Conservation (phyloP, 306 rosid genomes). For the Cucurbita pepo region DNA sequence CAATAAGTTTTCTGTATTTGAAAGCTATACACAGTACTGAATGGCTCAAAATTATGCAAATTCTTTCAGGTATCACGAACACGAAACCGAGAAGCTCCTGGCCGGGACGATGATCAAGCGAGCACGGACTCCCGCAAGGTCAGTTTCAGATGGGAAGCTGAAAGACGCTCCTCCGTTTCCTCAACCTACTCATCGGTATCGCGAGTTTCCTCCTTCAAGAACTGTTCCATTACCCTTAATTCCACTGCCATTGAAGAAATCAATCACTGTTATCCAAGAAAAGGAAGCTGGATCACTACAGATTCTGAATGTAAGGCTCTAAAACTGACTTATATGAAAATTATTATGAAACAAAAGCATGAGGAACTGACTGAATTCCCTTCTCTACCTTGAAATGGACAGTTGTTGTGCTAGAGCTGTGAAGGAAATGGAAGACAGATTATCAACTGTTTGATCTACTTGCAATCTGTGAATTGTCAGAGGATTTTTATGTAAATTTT, state of each 20-base stretch:
- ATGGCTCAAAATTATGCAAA: neutral
- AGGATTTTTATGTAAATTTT: neutral
- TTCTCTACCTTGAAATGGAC: slow-evolving; percentile 3
- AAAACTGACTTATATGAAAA: neutral
- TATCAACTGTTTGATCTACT: neutral
- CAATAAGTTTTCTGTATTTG: neutral
- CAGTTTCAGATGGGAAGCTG: slow-evolving; percentile 82
- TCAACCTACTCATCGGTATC: slow-evolving; percentile 45
- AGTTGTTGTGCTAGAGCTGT: slow-evolving; percentile 95
- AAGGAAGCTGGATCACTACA: slow-evolving; percentile 87
- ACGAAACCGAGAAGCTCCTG: slow-evolving; percentile 35
- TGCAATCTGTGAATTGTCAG: neutral
- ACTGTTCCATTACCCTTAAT: slow-evolving; percentile 18
- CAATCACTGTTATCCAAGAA: slow-evolving; percentile 18
- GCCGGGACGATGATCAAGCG: slow-evolving; percentile 35
- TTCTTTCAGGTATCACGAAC: slow-evolving; percentile 39
- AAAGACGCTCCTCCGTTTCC: slow-evolving; percentile 61
- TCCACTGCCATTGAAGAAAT: slow-evolving; percentile 19
- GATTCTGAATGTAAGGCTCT: slow-evolving; percentile 70
- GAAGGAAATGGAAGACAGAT: slow-evolving; percentile 12
- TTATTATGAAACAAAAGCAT: neutral
- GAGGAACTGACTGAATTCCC: slow-evolving; percentile 3
- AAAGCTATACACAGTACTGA: neutral
- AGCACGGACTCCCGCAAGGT: slow-evolving; percentile 70
- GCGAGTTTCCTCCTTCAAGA: slow-evolving; percentile 27